Evolutionary conservation across 352 stramenopile genomes (phyloP).

Genomic region (Halophytophthora polymorphica): DNA sequence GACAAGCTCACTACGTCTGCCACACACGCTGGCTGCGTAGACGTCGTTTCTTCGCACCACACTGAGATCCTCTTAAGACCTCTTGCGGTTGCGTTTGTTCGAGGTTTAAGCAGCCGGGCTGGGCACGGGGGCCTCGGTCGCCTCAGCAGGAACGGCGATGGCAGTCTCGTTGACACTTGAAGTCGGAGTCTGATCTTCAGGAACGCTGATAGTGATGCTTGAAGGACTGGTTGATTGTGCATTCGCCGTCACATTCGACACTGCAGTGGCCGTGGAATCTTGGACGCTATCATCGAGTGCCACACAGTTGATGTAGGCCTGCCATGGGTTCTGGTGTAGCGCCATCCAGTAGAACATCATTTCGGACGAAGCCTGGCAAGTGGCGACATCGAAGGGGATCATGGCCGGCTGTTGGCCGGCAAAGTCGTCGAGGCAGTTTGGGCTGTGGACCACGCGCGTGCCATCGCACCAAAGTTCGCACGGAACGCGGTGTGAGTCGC

Average conservation of each 20-base stretch:
- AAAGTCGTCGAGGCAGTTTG: constrained; percentile 30
- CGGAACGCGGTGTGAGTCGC: constrained; percentile 32
- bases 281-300: constrained; percentile 12
- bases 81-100: not conserved
- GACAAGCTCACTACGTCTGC: no score
- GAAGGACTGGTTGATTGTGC: no score
- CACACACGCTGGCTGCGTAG: no score
- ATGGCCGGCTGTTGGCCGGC: constrained; percentile 17
- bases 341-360: constrained; percentile 46
- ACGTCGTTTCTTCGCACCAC: constrained; percentile 43
- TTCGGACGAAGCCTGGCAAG: constrained; percentile 22
- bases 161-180: constrained; percentile 2
- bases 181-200: not conserved
- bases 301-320: constrained; percentile 46
- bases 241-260: no score
- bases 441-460: constrained; percentile 34
- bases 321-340: constrained; percentile 33
- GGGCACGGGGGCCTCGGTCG: not conserved
- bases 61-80: constrained; percentile 7
- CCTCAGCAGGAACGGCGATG: not conserved
- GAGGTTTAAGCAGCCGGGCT: not conserved
- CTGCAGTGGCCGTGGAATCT: not conserved
- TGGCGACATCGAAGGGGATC: constrained; percentile 32
- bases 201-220: not conserved
- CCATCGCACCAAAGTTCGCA: constrained; percentile 49